Conservation (phyloP, 805 yeast genomes). For the Hanseniaspora lachancei region DNA sequence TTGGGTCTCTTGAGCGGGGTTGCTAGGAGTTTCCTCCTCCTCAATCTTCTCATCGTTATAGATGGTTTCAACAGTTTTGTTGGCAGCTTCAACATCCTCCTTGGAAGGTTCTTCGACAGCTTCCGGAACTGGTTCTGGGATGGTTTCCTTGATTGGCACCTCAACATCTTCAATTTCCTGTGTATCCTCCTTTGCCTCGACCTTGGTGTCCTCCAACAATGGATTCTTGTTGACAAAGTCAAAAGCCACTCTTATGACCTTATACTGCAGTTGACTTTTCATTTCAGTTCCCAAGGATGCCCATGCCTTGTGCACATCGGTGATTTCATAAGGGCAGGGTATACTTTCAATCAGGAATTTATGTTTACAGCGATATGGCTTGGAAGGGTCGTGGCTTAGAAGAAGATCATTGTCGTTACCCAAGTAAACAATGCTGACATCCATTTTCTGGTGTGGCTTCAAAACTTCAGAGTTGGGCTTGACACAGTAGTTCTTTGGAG, state of each 20-base stretch:
- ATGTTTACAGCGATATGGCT: conserved; percentile 67
- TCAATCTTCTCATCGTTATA: conserved; percentile 3
- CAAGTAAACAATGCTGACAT: conserved; percentile 73
- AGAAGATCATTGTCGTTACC: conserved; percentile 52
- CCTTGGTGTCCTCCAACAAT: not conserved
- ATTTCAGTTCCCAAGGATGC: conserved; percentile 49
- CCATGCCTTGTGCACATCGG: conserved; percentile 64
- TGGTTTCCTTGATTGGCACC: not conserved
- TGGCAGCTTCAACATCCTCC: not conserved
- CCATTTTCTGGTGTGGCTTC: conserved; percentile 56
- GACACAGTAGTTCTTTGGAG: conserved; percentile 89
- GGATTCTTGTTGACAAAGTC: conserved; percentile 10
- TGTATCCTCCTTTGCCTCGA: not conserved
- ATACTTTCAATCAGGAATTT: conserved; percentile 81
- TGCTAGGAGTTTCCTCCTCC: conserved; percentile 9
- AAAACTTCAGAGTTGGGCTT: conserved; percentile 85
- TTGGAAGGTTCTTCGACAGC: not conserved
- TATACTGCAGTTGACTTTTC: conserved; percentile 43
- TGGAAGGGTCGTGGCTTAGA: conserved; percentile 30
- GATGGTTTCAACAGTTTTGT: conserved; percentile 7
- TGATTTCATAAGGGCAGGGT: conserved; percentile 52
- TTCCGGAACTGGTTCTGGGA: conserved; percentile 13
- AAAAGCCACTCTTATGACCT: conserved; percentile 55
- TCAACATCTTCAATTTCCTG: not conserved
- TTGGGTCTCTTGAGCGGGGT: conserved; percentile 16